Conservation (phyloP, 208 protist species). For the Acanthamoeba healyi region DNA sequence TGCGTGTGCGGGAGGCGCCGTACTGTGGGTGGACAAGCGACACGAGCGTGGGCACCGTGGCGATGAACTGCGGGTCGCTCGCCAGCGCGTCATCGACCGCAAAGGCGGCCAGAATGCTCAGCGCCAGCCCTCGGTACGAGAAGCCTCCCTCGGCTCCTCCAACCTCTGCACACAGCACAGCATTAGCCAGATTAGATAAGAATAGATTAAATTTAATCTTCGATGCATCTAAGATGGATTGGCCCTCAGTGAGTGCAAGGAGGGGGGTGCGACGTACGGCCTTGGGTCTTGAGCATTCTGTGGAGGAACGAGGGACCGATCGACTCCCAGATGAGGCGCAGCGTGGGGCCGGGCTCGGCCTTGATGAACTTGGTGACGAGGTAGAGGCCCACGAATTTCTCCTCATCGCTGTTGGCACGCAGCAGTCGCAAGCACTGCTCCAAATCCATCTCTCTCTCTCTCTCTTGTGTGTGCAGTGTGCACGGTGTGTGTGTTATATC, state of each 20-base stretch:
- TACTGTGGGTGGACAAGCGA: not conserved
- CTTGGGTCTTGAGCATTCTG: constrained; percentile 60
- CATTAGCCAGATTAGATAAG: not conserved
- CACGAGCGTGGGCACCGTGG: not conserved
- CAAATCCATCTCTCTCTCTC: constrained; percentile 73
- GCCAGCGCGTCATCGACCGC: constrained; percentile 49
- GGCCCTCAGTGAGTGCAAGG: not conserved
- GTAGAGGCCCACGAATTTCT: constrained; percentile 76
- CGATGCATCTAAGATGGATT: not conserved
- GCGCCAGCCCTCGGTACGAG: constrained; percentile 56
- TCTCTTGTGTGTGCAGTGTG: not conserved
- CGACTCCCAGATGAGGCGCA: constrained; percentile 48
- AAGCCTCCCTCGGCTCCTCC: constrained; percentile 48
- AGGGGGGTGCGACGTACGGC: constrained; percentile 21
- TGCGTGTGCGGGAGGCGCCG: not conserved
- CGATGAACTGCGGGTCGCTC: constrained; percentile 38
- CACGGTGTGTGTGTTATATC: not conserved
- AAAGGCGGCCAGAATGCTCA: constrained; percentile 71
- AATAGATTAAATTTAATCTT: not conserved
- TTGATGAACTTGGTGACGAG: constrained; percentile 74
- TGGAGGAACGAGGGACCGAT: constrained; percentile 64
- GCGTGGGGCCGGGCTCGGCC: constrained; percentile 3
- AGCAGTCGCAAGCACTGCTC: constrained; percentile 69
- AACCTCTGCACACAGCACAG: not conserved
- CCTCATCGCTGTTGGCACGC: constrained; percentile 56